Evolutionary conservation across 345 rosid genomes (phyloP), one percentile per base, ranked within the genome.

Genomic region (Aquilaria yunnanensis): DNA sequence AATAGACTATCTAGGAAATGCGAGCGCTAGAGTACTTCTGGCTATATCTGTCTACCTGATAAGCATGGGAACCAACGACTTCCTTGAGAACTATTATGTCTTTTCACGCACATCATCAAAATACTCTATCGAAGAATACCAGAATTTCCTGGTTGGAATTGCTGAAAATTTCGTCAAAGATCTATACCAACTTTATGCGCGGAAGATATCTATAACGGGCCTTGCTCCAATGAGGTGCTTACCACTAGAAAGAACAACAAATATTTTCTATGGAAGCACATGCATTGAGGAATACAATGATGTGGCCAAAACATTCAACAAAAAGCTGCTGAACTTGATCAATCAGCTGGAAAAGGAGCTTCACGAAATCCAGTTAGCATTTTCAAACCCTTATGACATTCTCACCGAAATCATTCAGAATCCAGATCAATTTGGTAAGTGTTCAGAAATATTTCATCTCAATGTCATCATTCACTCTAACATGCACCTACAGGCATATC

Each of bases 11-110:
- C 62, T 85, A 2, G 94, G 90, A 0, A 59, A 72, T 23, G 72
- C 79, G 56, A 71, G 62, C 64, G 96, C 95, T 1, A 73, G 72
- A n/a, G 71, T 67, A 14, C 56, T 84, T 48, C 50, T 91, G 6
- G 62, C 66, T 1, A 82, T 89, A 71, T 78, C 98, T 33, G 67
- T 86, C 63, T 80, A 89, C 78, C 51, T 86, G 33, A 75, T 92
- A 56, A 85, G 98, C 74, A 70, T 89, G 2, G 98, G 98, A 67
- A 89, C 95, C 50, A 92, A 92, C 46, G 96, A 92, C 68, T 92
- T 86, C 80, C 78, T 89, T 2, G 92, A 83, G 73, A 92, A 86
- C 70, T 89, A 85, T 65, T 92, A 83, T 66, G 51, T 72, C 48
- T 32, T 80, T 48, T 75, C 83, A 0, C 60, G 76, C 32, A 82